Evolutionary conservation across 257 asterid genomes (phyloP), one percentile per base, ranked within the genome.

Genomic region (Scutellaria barbata): DNA sequence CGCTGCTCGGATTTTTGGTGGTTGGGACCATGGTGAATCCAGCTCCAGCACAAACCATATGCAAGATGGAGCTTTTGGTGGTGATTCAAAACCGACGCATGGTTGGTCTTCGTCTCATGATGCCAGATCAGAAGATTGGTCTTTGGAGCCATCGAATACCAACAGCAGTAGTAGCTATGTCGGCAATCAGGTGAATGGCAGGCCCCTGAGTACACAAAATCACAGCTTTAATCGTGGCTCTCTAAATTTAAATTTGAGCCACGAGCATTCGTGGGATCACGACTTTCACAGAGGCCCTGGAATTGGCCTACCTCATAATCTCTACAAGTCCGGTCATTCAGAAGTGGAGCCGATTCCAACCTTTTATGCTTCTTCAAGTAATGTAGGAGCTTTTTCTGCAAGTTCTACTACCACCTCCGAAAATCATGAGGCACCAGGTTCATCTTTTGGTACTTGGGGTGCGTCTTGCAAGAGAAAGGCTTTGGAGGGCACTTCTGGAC

Each of bases 381-480:
- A 73, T 52, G 8, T 57, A 17, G 88, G 85, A 77, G 57, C 82
- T 51, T 78, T 84, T 79, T 75, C 85, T 0, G 84, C 85, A 22
- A 74, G 78, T 70, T 82, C 91, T 39, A 78, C 82, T 61, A 60
- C 79, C 35, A 66, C 74, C 37, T 42, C 69, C 12, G 92, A 82
- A 57, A 71, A 74, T 72, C 79, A 55, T 9, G 88, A 85, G 53
- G 82, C 77, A 56, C 75, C 88, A 33, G 81, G 87, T 66, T 79
- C 92, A 50, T 83, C 93, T 77, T 77, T 83, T 25, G 81, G 84
- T 66, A 68, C 81, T 20, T 86, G 96, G 90, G 95, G 97, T 74
- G 79, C 83, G 20, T 89, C 98, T 61, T 85, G 95, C 85, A 94
- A 90, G 83, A 76, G 97, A 69, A 90, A 89, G 83, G 84, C 92